Evolutionary conservation across 495 filamentous ascomycete species (phyloP).

Genomic region (Gamarada debralockiae): DNA sequence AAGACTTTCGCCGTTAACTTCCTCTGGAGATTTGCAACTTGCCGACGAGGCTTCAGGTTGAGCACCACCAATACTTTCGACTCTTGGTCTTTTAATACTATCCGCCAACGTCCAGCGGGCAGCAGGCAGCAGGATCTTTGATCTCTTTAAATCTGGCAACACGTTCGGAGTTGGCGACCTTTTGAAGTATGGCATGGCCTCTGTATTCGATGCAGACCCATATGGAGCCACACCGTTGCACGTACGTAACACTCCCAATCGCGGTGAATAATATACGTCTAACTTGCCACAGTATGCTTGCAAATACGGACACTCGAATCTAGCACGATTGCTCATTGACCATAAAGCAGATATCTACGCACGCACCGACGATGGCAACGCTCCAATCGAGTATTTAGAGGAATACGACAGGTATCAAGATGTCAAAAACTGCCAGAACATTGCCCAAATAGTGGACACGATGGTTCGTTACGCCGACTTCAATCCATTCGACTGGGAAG

Average conservation of each 20-base stretch:
- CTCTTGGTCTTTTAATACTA: slow-evolving; percentile 7
- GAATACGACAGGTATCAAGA: neutral
- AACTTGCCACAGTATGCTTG: slow-evolving; percentile 4
- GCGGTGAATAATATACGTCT: neutral
- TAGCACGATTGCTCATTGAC: neutral
- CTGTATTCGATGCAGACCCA: slow-evolving; percentile 1
- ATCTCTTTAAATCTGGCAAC: neutral
- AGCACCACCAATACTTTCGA: slow-evolving; percentile 4
- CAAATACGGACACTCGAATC: neutral
- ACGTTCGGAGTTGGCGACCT: neutral
- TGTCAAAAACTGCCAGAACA: neutral
- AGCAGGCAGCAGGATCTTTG: neutral
- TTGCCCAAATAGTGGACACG: neutral
- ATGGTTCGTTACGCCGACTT: neutral
- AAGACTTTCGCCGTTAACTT: slow-evolving; percentile 1
- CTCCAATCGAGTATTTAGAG: neutral
- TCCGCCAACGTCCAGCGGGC: neutral
- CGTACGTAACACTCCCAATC: neutral
- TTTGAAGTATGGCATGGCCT: neutral
- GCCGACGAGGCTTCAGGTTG: neutral
- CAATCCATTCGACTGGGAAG: neutral
- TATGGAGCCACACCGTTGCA: neutral
- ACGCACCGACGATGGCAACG: neutral
- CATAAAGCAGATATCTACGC: neutral
- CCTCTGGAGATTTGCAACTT: slow-evolving; percentile 3